A percentile compares a stretch with the other conserved stretches of the same genome.
phyloP scores from a whole-genome alignment of 73 alveolate genomes.

The Paramecium tetraurelia region DNA sequence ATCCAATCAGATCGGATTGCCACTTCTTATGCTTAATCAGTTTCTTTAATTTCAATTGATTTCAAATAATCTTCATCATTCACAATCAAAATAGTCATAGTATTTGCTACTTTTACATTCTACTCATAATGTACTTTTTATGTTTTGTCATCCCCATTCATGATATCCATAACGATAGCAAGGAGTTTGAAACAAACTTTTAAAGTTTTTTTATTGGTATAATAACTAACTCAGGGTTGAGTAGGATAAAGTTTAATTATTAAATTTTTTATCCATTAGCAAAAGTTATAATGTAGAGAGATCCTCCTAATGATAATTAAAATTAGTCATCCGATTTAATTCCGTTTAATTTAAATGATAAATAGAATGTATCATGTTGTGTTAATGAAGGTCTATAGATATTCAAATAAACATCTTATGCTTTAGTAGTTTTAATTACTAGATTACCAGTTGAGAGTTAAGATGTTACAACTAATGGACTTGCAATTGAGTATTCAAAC shows the following conservation, averaged over 20 bases:
- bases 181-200: neutral
- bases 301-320: neutral
- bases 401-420: neutral
- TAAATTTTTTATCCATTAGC: neutral
- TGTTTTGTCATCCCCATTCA: neutral
- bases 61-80: neutral
- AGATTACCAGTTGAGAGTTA: neutral
- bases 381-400: neutral
- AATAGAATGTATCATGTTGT: conserved; percentile 1
- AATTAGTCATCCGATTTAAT: neutral
- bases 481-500: neutral
- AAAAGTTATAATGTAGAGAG: neutral
- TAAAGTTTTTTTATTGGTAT: neutral
- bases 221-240: neutral
- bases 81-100: neutral
- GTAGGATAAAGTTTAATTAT: neutral
- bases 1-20: neutral
- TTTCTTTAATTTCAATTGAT: neutral
- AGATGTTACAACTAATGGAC: neutral
- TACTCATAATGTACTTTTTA: neutral
- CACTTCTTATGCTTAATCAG: neutral
- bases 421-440: neutral
- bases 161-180: neutral
- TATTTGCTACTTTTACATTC: neutral
- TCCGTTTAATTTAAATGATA: neutral